phyloP scores from a whole-genome alignment of 2,329 filamentous ascomycete species.

The Pseudogymnoascus pannorum region DNA sequence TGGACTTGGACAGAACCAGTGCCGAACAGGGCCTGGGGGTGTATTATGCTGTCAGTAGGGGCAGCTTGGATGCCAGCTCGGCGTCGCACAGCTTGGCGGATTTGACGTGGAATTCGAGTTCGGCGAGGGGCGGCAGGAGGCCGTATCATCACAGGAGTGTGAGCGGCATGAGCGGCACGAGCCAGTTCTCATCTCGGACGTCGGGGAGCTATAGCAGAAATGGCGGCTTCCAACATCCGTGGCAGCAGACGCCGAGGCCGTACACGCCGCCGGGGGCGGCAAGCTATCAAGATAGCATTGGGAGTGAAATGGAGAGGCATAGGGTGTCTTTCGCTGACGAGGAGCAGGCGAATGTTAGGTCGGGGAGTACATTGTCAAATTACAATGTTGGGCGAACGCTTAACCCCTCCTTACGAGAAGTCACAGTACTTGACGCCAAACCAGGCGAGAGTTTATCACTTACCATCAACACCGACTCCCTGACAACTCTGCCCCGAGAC shows the following conservation, averaged over 20 bases:
- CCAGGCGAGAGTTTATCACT: slow-evolving; percentile 5
- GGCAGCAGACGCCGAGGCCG: slow-evolving; percentile 51
- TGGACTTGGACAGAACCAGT: background rate
- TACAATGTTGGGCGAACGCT: background rate
- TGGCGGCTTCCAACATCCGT: slow-evolving; percentile 47
- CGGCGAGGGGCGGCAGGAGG: slow-evolving; percentile 1
- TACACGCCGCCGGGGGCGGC: slow-evolving; percentile 41
- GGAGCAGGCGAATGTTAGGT: background rate
- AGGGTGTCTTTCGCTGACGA: background rate
- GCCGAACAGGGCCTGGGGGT: background rate
- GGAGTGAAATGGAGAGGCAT: background rate
- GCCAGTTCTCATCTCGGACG: background rate
- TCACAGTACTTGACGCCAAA: slow-evolving; percentile 6
- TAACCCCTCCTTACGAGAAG: background rate
- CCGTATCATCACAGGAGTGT: slow-evolving; percentile 1
- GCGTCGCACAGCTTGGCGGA: background rate
- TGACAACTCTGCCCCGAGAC: background rate
- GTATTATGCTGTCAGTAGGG: background rate
- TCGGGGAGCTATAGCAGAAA: slow-evolving; percentile 9
- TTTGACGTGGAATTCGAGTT: slow-evolving; percentile 1
- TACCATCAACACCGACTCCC: slow-evolving; percentile 1
- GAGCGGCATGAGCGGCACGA: slow-evolving; percentile 2
- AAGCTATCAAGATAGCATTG: background rate
- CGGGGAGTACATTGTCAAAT: background rate
- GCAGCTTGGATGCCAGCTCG: background rate